These are phyloP conservation scores for Durio zibethinus DNA, from an alignment of 345 rosid genomes.

Conservation along the genomic window DNA sequence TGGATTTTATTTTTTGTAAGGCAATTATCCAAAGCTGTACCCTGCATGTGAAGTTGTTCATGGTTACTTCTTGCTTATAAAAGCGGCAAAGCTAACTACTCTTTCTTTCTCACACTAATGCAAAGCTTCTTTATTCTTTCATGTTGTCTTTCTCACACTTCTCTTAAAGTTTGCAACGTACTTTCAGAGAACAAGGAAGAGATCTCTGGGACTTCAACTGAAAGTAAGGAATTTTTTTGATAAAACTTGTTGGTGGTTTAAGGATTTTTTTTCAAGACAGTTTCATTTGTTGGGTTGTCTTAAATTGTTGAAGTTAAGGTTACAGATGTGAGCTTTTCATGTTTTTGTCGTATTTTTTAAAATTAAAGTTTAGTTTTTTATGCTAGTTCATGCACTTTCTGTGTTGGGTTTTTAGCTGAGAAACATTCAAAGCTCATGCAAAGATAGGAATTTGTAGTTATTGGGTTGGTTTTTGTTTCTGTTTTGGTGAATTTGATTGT, in stretches of 20 bases:
- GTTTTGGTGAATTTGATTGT: slow-evolving; percentile 13
- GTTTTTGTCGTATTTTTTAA: neutral
- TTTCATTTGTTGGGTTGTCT: neutral
- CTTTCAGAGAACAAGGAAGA: slow-evolving; percentile 41
- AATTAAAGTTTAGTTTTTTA: slow-evolving; percentile 4
- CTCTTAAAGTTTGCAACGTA: slow-evolving; percentile 14
- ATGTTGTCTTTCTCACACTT: slow-evolving; percentile 8
- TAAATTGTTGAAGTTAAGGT: neutral
- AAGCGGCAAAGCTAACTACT: slow-evolving; percentile 49
- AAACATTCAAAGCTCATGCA: slow-evolving; percentile 15
- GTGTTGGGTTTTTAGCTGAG: slow-evolving; percentile 11
- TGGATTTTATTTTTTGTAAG: too few relatives aligned
- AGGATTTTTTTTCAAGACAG: neutral
- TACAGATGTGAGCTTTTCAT: neutral
- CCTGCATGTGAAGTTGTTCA: slow-evolving; percentile 1
- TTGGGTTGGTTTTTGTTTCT: neutral
- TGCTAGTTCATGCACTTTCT: neutral
- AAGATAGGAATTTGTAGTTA: slow-evolving; percentile 15
- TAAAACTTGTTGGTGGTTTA: neutral
- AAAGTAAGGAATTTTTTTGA: slow-evolving; percentile 49
- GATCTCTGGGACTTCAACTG: slow-evolving; percentile 38
- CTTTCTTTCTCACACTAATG: neutral
- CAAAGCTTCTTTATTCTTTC: neutral
- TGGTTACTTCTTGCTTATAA: slow-evolving; percentile 31
- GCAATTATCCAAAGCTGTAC: slow-evolving; percentile 17